phyloP scores from a whole-genome alignment of 805 yeast species.

The Ogataea allantospora region DNA sequence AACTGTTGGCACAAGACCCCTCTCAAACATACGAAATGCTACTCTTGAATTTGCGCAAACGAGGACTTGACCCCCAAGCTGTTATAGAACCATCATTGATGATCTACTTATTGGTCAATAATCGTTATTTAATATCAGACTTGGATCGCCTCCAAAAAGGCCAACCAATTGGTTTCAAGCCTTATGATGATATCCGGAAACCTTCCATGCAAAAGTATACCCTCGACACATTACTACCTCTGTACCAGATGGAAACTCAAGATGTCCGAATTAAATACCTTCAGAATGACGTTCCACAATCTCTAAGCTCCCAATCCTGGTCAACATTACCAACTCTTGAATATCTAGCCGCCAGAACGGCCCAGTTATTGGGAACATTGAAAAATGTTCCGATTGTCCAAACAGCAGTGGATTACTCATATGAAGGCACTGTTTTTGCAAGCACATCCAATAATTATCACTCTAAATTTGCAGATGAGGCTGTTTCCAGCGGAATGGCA shows the following conservation, averaged over 20 bases:
- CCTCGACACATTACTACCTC: background rate
- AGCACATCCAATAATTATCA: conserved; percentile 41
- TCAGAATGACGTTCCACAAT: conserved; percentile 12
- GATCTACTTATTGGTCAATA: conserved; percentile 38
- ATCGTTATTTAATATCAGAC: conserved; percentile 41
- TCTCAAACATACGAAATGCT: conserved; percentile 41
- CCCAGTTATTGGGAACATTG: conserved; percentile 37
- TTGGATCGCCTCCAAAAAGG: conserved; percentile 47
- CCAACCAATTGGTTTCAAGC: conserved; percentile 37
- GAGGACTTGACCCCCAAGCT: conserved; percentile 47
- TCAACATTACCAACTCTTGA: conserved; percentile 51
- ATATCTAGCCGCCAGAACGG: conserved; percentile 53
- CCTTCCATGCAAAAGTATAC: conserved; percentile 8
- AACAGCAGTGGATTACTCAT: conserved; percentile 53
- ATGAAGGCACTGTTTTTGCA: conserved; percentile 41
- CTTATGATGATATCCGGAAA: conserved; percentile 36
- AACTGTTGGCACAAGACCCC: conserved; percentile 31
- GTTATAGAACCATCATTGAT: conserved; percentile 45
- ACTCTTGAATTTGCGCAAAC: conserved; percentile 43
- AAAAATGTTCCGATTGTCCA: conserved; percentile 31
- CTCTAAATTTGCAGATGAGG: conserved; percentile 27
- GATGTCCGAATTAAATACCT: conserved; percentile 10
- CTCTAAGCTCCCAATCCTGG: conserved; percentile 41
- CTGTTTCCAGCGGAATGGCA: conserved; percentile 36
- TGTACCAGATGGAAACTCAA: background rate